A percentile compares a stretch with the other conserved stretches of the same genome.
These are phyloP conservation scores for Cercophora scortea DNA, from an alignment of 495 filamentous ascomycete genomes.

Conservation along the genomic window DNA sequence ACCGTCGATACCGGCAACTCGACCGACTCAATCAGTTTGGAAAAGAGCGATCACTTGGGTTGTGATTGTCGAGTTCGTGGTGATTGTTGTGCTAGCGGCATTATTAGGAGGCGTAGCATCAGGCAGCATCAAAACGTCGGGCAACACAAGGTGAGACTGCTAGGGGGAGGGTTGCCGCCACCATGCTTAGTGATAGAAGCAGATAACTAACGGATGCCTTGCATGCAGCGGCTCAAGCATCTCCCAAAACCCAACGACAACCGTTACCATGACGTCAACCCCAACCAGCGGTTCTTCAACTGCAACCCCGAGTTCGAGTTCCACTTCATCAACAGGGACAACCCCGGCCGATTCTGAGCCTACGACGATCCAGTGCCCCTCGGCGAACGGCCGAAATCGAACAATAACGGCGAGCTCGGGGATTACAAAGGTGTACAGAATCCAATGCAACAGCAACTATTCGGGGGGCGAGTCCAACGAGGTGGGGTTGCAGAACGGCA, in stretches of 20 bases:
- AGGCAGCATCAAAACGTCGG: constrained; percentile 11
- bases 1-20: too few relatives aligned
- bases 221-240: neutral
- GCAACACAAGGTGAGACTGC: neutral
- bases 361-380: constrained; percentile 7
- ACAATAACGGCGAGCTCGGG: neutral
- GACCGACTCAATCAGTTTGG: neutral
- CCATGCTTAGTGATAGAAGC: neutral
- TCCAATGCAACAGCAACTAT: constrained; percentile 11
- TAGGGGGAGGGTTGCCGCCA: neutral
- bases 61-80: constrained; percentile 5
- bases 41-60: constrained; percentile 6
- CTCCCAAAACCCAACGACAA: neutral
- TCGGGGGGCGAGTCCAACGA: constrained; percentile 7
- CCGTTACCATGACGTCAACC: neutral
- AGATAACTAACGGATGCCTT: neutral
- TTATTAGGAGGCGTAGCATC: constrained; percentile 11
- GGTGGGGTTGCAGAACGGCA: neutral
- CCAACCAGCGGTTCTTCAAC: neutral
- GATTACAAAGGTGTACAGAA: constrained; percentile 1
- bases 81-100: constrained; percentile 11
- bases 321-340: neutral
- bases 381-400: constrained; percentile 8
- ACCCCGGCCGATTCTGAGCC: neutral
- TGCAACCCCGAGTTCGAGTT: neutral